phyloP scores from a whole-genome alignment of 495 filamentous ascomycete species.

The Penicillium flavigenum region DNA sequence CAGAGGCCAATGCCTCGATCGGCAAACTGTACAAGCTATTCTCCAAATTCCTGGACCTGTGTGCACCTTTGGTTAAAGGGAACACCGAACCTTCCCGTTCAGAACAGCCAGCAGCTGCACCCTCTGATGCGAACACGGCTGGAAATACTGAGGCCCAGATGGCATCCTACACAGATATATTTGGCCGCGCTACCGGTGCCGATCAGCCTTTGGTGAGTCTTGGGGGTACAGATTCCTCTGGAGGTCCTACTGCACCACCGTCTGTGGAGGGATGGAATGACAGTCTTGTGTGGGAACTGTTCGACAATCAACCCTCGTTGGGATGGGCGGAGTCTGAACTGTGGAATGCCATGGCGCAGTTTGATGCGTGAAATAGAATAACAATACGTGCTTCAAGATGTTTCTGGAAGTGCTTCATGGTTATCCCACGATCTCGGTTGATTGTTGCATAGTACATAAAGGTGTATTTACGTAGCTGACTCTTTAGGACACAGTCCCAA shows the following conservation, averaged over 20 bases:
- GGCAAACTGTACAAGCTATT: slow-evolving; percentile 32
- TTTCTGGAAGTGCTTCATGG: neutral
- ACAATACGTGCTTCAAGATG: neutral
- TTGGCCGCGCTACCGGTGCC: slow-evolving; percentile 8
- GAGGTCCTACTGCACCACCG: slow-evolving; percentile 4
- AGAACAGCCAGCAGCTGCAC: neutral
- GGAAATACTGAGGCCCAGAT: neutral
- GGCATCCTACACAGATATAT: slow-evolving; percentile 6
- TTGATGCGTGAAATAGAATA: slow-evolving; percentile 5
- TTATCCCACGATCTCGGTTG: neutral
- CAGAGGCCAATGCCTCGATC: slow-evolving; percentile 25
- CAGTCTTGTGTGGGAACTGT: slow-evolving; percentile 35
- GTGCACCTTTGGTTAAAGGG: slow-evolving; percentile 23
- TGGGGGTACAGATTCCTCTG: slow-evolving; percentile 7
- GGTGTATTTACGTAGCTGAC: slow-evolving; percentile 25
- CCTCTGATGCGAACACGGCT: neutral
- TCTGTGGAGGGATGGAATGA: slow-evolving; percentile 32
- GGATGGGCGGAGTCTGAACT: slow-evolving; percentile 33
- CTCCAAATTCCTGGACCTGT: slow-evolving; percentile 31
- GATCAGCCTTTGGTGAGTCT: slow-evolving; percentile 1
- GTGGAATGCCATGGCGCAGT: slow-evolving; percentile 25
- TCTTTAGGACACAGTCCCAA: slow-evolving; percentile 27
- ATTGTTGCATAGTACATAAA: slow-evolving; percentile 24
- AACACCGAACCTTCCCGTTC: neutral
- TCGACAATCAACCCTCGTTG: slow-evolving; percentile 33